A percentile compares a stretch with the other conserved stretches of the same genome.
Evolutionary conservation across 352 stramenopile species (phyloP).

Genomic region (Phytopythium mirpurense): DNA sequence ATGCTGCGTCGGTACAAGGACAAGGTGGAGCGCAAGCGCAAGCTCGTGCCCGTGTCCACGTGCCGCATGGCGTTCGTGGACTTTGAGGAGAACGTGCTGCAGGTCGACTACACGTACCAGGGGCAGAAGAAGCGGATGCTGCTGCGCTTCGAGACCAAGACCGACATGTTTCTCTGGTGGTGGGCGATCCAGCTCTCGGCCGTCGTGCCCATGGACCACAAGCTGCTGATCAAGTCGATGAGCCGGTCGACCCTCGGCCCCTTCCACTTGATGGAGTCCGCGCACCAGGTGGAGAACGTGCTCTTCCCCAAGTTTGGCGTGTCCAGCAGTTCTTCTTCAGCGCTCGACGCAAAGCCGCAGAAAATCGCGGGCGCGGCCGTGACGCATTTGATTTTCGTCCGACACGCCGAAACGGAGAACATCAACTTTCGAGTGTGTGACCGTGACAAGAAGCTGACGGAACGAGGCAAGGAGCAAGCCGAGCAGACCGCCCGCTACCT

Average conservation of each 20-base stretch:
- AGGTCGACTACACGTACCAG: conserved; percentile 61
- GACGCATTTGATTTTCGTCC: conserved; percentile 65
- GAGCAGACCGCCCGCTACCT: conserved; percentile 45
- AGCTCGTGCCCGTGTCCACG: conserved; percentile 40
- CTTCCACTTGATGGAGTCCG: conserved; percentile 46
- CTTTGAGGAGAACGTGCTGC: conserved; percentile 40
- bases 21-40: conserved; percentile 50
- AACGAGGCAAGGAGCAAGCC: conserved; percentile 50
- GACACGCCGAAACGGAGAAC: conserved; percentile 76
- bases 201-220: conserved; percentile 32
- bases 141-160: conserved; percentile 44
- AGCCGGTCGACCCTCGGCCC: conserved; percentile 32
- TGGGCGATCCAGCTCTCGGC: conserved; percentile 64
- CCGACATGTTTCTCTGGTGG: conserved; percentile 75
- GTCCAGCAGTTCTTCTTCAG: background rate
- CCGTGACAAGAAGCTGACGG: conserved; percentile 66
- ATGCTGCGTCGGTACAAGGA: conserved; percentile 53
- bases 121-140: conserved; percentile 28
- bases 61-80: conserved; percentile 46
- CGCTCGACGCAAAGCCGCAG: background rate
- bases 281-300: conserved; percentile 51
- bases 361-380: conserved; percentile 9
- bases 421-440: conserved; percentile 79
- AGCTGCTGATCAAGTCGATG: conserved; percentile 45
- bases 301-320: conserved; percentile 44